These are phyloP conservation scores for Simplicillium sp. DNA, from an alignment of 2,329 filamentous ascomycete genomes.

Conservation along the genomic window DNA sequence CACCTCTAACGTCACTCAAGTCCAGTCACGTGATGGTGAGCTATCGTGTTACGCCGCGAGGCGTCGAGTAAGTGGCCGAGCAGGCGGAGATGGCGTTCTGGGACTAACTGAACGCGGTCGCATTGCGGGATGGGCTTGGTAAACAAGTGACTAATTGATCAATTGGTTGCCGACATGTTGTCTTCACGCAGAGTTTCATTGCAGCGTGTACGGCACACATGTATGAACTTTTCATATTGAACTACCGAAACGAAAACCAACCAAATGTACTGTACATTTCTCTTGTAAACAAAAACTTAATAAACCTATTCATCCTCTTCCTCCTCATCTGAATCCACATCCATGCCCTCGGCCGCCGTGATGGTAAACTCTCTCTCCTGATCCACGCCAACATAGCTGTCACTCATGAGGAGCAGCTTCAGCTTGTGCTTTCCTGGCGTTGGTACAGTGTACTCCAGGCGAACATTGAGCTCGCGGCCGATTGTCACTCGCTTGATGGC, in stretches of 20 bases:
- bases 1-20: conserved; percentile 7
- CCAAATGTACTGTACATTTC: conserved; percentile 6
- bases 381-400: conserved; percentile 94
- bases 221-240: no score
- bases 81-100: no score
- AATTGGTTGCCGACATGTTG: no score
- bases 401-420: conserved; percentile 91
- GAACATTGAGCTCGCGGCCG: conserved; percentile 64
- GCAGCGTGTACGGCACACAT: no score
- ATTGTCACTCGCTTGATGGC: conserved; percentile 94
- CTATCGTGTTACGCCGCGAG: no score
- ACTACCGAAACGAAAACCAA: neutral
- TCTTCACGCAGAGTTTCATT: no score
- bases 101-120: no score
- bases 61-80: no score
- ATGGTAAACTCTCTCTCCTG: conserved; percentile 88
- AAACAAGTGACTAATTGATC: no score
- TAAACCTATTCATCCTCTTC: conserved; percentile 47
- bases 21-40: no score
- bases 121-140: no score
- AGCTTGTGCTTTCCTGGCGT: conserved; percentile 76
- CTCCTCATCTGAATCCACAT: conserved; percentile 83
- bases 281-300: neutral
- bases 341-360: conserved; percentile 83
- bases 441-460: conserved; percentile 81